A percentile compares a stretch with the other conserved stretches of the same genome.
phyloP scores from a whole-genome alignment of 192 early-diverging fungal species.

The Jimgerdemannia flammicorona region DNA sequence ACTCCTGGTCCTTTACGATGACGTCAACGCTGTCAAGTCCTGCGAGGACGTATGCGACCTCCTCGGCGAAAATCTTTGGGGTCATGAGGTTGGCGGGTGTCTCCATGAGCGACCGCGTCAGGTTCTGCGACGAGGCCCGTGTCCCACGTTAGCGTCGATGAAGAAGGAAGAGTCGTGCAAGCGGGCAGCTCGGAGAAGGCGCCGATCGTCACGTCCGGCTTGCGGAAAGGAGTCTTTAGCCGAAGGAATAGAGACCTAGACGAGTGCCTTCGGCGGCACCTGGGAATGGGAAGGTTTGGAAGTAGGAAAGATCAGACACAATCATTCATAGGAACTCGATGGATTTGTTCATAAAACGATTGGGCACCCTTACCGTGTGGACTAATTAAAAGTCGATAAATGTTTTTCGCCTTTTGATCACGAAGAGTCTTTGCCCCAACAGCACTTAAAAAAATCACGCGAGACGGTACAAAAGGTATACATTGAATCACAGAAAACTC shows the following conservation, averaged over 20 bases:
- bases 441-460: conserved; percentile 50
- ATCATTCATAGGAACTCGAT: background rate
- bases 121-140: conserved; percentile 72
- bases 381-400: conserved; percentile 56
- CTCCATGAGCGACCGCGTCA: conserved; percentile 80
- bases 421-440: conserved; percentile 61
- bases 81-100: conserved; percentile 91
- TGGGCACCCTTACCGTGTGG: conserved; percentile 40
- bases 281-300: background rate
- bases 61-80: conserved; percentile 72
- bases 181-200: conserved; percentile 26
- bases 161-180: conserved; percentile 16
- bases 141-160: conserved; percentile 37
- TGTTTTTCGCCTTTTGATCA: conserved; percentile 44
- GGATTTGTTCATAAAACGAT: too few species aligned
- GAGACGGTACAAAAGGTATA: too few species aligned
- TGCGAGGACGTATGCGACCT: conserved; percentile 47
- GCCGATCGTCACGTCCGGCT: conserved; percentile 6
- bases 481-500: too few species aligned
- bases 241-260: conserved; percentile 66
- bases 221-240: conserved; percentile 52
- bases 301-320: background rate
- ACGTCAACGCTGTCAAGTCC: conserved; percentile 51
- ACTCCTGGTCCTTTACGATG: conserved; percentile 63
- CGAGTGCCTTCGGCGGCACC: conserved; percentile 74